Conservation (phyloP, 2,329 filamentous ascomycete genomes). For the Exophiala sideris region DNA sequence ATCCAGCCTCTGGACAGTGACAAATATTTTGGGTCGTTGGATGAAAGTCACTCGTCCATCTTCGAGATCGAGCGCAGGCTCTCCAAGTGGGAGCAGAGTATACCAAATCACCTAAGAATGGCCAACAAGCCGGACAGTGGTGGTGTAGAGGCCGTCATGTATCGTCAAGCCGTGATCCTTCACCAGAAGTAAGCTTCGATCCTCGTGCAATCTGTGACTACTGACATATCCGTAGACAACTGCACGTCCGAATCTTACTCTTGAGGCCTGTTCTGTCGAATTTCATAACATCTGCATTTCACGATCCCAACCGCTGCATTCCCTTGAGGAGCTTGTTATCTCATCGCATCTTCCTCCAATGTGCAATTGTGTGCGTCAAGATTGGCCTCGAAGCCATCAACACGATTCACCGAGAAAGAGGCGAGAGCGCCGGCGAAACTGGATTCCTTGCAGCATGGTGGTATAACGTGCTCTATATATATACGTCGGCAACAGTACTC, state of each 20-base stretch:
- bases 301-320: slow-evolving; percentile 22
- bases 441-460: slow-evolving; percentile 36
- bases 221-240: slow-evolving; percentile 27
- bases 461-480: slow-evolving; percentile 39
- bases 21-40: slow-evolving; percentile 7
- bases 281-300: slow-evolving; percentile 31
- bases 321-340: slow-evolving; percentile 12
- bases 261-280: slow-evolving; percentile 35
- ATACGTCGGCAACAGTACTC: slow-evolving; percentile 36
- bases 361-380: slow-evolving; percentile 37
- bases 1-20: neutral
- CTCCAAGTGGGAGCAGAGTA: slow-evolving; percentile 31
- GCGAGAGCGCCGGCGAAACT: neutral
- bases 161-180: slow-evolving; percentile 34
- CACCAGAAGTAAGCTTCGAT: slow-evolving; percentile 31
- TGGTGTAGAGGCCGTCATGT: slow-evolving; percentile 28
- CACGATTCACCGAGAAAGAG: slow-evolving; percentile 28
- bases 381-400: slow-evolving; percentile 35
- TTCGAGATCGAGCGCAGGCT: slow-evolving; percentile 36
- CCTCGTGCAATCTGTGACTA: neutral
- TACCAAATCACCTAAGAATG: slow-evolving; percentile 32
- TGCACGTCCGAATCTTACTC: slow-evolving; percentile 35
- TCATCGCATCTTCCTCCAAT: slow-evolving; percentile 17
- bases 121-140: neutral
- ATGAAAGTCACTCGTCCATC: slow-evolving; percentile 31